These are phyloP conservation scores for Echium plantagineum DNA, from an alignment of 257 asterid species.

Conservation along the genomic window DNA sequence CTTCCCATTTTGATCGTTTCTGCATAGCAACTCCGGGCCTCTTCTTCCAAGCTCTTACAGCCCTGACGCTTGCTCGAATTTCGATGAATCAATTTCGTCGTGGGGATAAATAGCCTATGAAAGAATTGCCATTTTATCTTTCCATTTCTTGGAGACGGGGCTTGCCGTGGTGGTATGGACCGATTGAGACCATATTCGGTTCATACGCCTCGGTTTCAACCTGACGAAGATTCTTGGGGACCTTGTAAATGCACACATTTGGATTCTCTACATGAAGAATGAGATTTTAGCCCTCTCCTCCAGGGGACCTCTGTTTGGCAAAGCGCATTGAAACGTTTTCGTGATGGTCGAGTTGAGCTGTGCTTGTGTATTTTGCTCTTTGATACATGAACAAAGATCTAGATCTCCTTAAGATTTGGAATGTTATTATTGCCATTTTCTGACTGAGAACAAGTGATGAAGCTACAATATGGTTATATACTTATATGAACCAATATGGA, in stretches of 20 bases:
- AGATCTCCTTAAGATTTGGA: no score
- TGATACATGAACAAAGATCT: no score
- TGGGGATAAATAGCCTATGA: neutral
- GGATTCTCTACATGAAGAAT: no score
- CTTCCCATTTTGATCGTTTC: neutral
- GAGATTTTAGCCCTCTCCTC: no score
- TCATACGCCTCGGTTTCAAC: conserved; percentile 4
- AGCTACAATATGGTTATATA: no score
- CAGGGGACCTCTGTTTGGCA: no score
- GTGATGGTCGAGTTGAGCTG: no score
- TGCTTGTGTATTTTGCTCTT: no score
- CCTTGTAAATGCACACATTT: neutral
- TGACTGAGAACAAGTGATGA: no score
- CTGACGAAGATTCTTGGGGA: neutral
- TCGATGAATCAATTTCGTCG: neutral
- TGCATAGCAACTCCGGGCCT: conserved; percentile 4
- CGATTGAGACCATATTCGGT: conserved; percentile 9
- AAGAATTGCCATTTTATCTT: conserved; percentile 7
- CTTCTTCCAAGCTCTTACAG: neutral
- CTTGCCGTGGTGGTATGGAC: conserved; percentile 9
- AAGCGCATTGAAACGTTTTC: no score
- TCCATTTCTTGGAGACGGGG: conserved; percentile 4
- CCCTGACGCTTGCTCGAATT: neutral
- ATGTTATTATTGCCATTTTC: no score
- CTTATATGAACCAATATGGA: no score